Conservation (phyloP, 2,329 filamentous ascomycete genomes). For the Colletotrichum sp. region DNA sequence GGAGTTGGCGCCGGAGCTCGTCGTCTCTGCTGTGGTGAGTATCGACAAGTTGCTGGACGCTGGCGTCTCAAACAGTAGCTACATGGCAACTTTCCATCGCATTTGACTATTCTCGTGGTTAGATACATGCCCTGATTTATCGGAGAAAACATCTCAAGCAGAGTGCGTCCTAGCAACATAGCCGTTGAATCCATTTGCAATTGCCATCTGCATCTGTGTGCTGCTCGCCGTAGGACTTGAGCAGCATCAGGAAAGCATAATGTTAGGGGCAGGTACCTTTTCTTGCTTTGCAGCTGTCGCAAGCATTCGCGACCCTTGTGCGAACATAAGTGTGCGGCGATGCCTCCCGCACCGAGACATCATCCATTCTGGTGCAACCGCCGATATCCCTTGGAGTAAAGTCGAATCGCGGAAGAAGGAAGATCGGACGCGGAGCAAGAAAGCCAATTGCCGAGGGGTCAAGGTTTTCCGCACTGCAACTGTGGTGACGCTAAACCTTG, state of each 20-base stretch:
- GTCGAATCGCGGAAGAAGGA: slow-evolving; percentile 11
- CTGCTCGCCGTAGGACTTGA: neutral
- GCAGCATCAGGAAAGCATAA: neutral
- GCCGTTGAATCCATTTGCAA: neutral
- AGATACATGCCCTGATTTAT: neutral
- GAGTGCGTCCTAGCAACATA: neutral
- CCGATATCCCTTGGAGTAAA: neutral
- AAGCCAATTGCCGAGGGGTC: neutral
- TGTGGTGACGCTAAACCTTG: neutral
- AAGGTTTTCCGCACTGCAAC: slow-evolving; percentile 1
- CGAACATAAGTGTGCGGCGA: slow-evolving; percentile 25
- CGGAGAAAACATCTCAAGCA: neutral
- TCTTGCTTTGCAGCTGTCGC: slow-evolving; percentile 58
- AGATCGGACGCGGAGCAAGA: slow-evolving; percentile 12
- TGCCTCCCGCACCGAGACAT: slow-evolving; percentile 10
- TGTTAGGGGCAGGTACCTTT: slow-evolving; percentile 35
- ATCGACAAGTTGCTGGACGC: slow-evolving; percentile 49
- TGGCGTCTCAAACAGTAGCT: slow-evolving; percentile 52
- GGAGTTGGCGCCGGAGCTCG: slow-evolving; percentile 28
- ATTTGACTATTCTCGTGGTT: slow-evolving; percentile 43
- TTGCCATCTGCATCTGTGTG: neutral
- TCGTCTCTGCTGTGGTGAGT: slow-evolving; percentile 49
- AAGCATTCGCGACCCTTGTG: slow-evolving; percentile 55
- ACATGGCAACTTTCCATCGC: slow-evolving; percentile 58
- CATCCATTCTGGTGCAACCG: slow-evolving; percentile 14